phyloP scores from a whole-genome alignment of 2,329 filamentous ascomycete species.

The Exophiala xenobiotica region DNA sequence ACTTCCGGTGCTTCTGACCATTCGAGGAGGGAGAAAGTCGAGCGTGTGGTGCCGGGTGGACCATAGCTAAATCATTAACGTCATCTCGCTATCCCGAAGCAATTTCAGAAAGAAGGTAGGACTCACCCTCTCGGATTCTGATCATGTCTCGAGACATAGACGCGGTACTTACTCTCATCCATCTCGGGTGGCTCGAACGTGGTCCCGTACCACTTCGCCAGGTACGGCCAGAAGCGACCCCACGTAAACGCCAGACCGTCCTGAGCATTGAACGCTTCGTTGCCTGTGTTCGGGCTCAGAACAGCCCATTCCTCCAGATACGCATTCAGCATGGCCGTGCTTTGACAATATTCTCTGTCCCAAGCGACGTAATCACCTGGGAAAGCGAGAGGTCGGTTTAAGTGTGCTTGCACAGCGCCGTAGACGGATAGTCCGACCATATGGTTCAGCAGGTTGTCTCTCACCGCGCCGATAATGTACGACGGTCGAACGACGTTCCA shows the following conservation, averaged over 20 bases:
- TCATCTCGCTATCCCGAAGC: neutral
- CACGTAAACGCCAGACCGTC: slow-evolving; percentile 49
- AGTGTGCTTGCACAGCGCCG: slow-evolving; percentile 46
- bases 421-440: slow-evolving; percentile 51
- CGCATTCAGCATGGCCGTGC: slow-evolving; percentile 47
- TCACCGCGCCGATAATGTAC: slow-evolving; percentile 50
- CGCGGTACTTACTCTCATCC: slow-evolving; percentile 21
- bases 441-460: slow-evolving; percentile 51
- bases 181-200: slow-evolving; percentile 36
- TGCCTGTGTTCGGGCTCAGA: slow-evolving; percentile 39
- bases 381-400: slow-evolving; percentile 44
- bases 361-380: slow-evolving; percentile 46
- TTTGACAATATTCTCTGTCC: slow-evolving; percentile 35
- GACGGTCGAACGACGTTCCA: slow-evolving; percentile 52
- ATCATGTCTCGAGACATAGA: slow-evolving; percentile 23
- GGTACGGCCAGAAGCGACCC: slow-evolving; percentile 48
- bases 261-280: slow-evolving; percentile 51
- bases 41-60: slow-evolving; percentile 39
- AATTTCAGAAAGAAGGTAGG: neutral
- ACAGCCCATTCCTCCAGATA: slow-evolving; percentile 53
- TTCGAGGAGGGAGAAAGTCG: slow-evolving; percentile 43
- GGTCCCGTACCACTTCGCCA: slow-evolving; percentile 47
- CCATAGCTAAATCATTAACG: slow-evolving; percentile 41
- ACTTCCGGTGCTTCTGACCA: slow-evolving; percentile 49
- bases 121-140: slow-evolving; percentile 19